Conservation (phyloP, 441 rosid genomes). For the Adansonia rubrostipa region DNA sequence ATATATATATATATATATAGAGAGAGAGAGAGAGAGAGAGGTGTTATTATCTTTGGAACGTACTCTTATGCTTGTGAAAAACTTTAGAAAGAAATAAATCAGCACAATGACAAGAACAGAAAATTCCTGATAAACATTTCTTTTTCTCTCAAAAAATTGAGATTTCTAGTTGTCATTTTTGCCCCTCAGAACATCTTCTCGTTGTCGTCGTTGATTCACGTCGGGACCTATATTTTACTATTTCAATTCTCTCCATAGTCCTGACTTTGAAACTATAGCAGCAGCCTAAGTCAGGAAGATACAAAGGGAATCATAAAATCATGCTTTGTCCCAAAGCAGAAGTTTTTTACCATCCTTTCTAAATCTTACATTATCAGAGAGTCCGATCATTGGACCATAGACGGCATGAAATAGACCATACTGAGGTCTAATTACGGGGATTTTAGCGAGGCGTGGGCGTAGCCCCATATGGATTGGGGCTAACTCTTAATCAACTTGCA, state of each 20-base stretch:
- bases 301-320: conserved; percentile 5
- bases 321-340: not conserved
- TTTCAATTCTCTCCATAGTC: not conserved
- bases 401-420: conserved; percentile 32
- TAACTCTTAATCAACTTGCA: conserved; percentile 53
- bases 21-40: too few species aligned
- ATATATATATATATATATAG: too few species aligned
- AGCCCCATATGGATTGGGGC: conserved; percentile 42
- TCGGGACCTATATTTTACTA: too few species aligned
- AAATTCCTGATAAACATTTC: not conserved
- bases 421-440: conserved; percentile 42
- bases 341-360: conserved; percentile 22
- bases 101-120: not conserved
- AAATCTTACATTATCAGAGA: conserved; percentile 17
- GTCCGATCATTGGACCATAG: too few species aligned
- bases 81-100: not conserved
- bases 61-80: not conserved
- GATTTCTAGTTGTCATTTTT: not conserved
- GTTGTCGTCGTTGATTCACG: not conserved
- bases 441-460: conserved; percentile 20
- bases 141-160: conserved; percentile 4
- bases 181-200: too few species aligned
- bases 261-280: not conserved
- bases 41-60: too few species aligned
- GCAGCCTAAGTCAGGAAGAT: not conserved